Conservation (phyloP, 805 yeast genomes). For the Saccharomycopsis sp. region DNA sequence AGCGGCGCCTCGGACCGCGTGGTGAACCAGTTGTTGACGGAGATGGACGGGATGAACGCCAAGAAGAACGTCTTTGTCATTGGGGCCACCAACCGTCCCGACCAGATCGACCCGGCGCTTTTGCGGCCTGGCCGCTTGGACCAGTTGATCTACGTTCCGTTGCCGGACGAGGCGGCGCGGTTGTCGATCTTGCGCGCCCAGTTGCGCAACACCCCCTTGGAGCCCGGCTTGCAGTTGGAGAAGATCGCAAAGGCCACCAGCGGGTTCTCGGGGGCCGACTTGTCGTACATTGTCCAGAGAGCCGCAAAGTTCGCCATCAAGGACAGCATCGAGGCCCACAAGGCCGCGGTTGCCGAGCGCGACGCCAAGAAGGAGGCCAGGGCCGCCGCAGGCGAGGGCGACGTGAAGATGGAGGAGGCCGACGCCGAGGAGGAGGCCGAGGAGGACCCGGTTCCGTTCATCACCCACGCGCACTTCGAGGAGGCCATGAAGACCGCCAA, state of each 20-base stretch:
- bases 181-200: slow-evolving; percentile 90
- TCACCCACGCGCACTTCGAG: slow-evolving; percentile 89
- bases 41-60: slow-evolving; percentile 99
- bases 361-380: slow-evolving; percentile 28
- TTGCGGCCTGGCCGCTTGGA: slow-evolving; percentile 99
- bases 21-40: slow-evolving; percentile 90
- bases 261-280: slow-evolving; percentile 99
- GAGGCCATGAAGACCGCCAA: slow-evolving; percentile 99
- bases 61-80: slow-evolving; percentile 97
- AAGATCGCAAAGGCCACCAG: slow-evolving; percentile 92
- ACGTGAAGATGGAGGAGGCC: slow-evolving; percentile 44
- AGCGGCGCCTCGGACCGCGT: slow-evolving; percentile 97
- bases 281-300: slow-evolving; percentile 94
- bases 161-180: slow-evolving; percentile 95
- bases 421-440: slow-evolving; percentile 50
- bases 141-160: slow-evolving; percentile 96
- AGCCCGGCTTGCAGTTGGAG: slow-evolving; percentile 85
- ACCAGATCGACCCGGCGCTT: slow-evolving; percentile 97
- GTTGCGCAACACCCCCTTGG: slow-evolving; percentile 96
- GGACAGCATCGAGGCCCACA: slow-evolving; percentile 88
- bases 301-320: slow-evolving; percentile 98
- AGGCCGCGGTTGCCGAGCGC: slow-evolving; percentile 36
- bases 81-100: slow-evolving; percentile 99
- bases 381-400: slow-evolving; percentile 40
- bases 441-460: slow-evolving; percentile 93